Base-by-base conservation (phyloP, 1,284 basidiomycete species). In the Sphaerobolus stellatus region DNA sequence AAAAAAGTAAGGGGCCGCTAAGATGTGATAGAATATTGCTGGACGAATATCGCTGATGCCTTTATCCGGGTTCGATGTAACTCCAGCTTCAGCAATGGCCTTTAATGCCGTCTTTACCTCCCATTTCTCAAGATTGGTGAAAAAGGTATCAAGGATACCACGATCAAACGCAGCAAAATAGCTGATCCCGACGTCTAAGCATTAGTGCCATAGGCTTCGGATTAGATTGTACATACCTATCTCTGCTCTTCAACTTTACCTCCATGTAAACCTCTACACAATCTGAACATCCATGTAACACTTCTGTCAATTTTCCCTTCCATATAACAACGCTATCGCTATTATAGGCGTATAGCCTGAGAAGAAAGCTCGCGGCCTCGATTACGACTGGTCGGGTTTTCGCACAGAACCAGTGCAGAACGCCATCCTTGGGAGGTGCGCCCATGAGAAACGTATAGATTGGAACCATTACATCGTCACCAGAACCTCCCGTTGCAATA, bases 301-400 rank as follows among this genome's bases (percentile, higher is more conserved):
- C 84, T 2, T 59, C 60, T 46, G 75, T 73, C 47, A 93, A 67
- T 56, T 74, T 77, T 16, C 66, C 65, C 65, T 83, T 82, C 89
- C 90, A 94, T 41, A 72, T 66, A 2, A 78, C 72, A 4, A 89
- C 84, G 14, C 75, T 73, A 0, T 70, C 65, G 56, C 82, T 82
- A 49, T 66, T 56, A 62, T 92, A 94, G 4, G 92, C 92, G 63
- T 89, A 87, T 43, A 94, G 70, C 57, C 90, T 81, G 49, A 94
- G 74, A 47, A 92, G 77, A 71, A 92, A 95, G 0, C 82, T 84
- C 0, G 92, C 90, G 1, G 85, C 81, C 51, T 79, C 83, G 5
- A 76, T 65, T 0, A 79, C 79, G 34, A 80, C 69, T 18, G 72
- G 62, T 48, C 78, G 70, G 2, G 85, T 86, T 36, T 74, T 73